Percentiles rank a stretch among this genome's conserved stretches.
Conservation (phyloP, 352 stramenopile genomes). For the Phytopythium litorale region DNA sequence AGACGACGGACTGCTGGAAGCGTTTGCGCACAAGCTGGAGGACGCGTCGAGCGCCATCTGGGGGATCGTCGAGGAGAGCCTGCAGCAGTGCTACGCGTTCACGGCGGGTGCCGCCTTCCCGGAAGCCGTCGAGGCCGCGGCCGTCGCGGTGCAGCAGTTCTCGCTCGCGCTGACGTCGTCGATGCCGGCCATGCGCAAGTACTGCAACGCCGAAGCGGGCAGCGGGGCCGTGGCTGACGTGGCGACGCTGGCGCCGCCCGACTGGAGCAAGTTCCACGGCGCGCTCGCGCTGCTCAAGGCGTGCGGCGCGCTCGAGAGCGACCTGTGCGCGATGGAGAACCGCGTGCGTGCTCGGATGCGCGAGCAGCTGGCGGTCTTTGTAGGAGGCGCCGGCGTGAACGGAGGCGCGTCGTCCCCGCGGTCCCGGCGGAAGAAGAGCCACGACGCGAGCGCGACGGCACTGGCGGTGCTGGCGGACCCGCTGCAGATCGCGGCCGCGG, state of each 20-base stretch:
- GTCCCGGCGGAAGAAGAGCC: conserved; percentile 23
- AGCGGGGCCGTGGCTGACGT: background rate
- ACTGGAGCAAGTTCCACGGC: conserved; percentile 76
- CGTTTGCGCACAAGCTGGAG: conserved; percentile 58
- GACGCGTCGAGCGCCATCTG: conserved; percentile 38
- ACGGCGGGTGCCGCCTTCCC: conserved; percentile 54
- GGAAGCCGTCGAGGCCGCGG: conserved; percentile 41
- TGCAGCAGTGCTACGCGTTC: conserved; percentile 58
- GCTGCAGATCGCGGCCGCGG: conserved; percentile 28
- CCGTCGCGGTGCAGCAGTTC: conserved; percentile 41
- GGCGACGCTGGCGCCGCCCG: conserved; percentile 15
- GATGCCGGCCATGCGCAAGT: conserved; percentile 43
- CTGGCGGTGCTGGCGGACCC: conserved; percentile 35
- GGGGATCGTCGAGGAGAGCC: conserved; percentile 40
- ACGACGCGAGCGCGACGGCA: conserved; percentile 13
- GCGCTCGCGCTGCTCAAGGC: conserved; percentile 58
- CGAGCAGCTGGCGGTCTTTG: conserved; percentile 47
- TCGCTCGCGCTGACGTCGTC: conserved; percentile 28
- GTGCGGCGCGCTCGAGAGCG: conserved; percentile 45
- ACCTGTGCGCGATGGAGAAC: conserved; percentile 42
- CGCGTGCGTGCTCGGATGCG: conserved; percentile 47
- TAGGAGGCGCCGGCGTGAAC: conserved; percentile 13
- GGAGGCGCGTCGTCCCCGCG: conserved; percentile 23
- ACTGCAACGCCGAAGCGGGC: conserved; percentile 26
- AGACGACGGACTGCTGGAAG: conserved; percentile 36